Conservation (phyloP, 139 green algal genomes). For the Chlamydomonas sp. region DNA sequence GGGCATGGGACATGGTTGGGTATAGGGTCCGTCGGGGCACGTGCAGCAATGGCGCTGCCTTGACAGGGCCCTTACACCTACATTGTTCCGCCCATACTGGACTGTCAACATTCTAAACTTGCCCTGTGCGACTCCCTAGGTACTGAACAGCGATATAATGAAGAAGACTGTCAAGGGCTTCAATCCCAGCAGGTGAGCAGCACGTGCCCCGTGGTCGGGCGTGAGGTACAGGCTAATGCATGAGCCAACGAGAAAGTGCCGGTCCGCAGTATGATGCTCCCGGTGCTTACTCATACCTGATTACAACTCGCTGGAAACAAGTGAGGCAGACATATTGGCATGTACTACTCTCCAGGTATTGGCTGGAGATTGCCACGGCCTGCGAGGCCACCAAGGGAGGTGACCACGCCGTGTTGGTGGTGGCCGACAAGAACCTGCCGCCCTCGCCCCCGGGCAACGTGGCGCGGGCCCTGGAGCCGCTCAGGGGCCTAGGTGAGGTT, state of each 20-base stretch:
- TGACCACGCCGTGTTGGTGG: slow-evolving; percentile 42
- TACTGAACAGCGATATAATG: slow-evolving; percentile 48
- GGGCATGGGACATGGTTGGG: not conserved
- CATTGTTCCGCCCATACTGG: not conserved
- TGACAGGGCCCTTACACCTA: too few species aligned
- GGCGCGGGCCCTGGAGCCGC: slow-evolving; percentile 18
- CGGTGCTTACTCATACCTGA: too few species aligned
- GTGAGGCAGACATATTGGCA: not conserved
- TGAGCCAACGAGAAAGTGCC: too few species aligned
- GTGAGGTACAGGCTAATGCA: not conserved
- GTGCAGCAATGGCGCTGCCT: too few species aligned
- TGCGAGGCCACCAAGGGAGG: slow-evolving; percentile 39
- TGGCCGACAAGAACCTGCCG: slow-evolving; percentile 72
- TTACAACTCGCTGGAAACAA: not conserved
- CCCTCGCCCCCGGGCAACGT: slow-evolving; percentile 52
- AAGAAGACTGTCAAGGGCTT: slow-evolving; percentile 27
- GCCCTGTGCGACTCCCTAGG: not conserved
- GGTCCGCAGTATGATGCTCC: not conserved
- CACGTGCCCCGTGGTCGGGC: not conserved
- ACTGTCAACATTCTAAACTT: not conserved
- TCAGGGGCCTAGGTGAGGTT: slow-evolving; percentile 35
- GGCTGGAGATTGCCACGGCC: slow-evolving; percentile 54
- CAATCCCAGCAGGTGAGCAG: slow-evolving; percentile 23
- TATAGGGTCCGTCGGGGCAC: too few species aligned
- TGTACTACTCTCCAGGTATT: slow-evolving; percentile 41